phyloP scores from a whole-genome alignment of 495 filamentous ascomycete genomes.

The Xanthoparmelia taractica region DNA sequence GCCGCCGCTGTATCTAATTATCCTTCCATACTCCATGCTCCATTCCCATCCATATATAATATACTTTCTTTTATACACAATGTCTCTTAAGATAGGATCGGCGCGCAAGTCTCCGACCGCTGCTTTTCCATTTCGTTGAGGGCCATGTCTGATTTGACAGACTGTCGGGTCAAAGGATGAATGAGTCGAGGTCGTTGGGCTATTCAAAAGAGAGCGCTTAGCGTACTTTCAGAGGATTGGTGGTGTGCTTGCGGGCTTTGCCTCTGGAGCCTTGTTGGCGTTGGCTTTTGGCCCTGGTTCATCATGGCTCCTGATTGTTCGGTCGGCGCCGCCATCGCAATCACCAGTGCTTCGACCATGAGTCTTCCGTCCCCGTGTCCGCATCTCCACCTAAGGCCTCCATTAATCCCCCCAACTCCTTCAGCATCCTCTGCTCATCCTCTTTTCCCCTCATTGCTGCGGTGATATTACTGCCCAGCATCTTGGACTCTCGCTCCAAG shows the following conservation, averaged over 20 bases:
- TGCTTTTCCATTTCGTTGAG: not conserved
- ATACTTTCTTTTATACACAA: not conserved
- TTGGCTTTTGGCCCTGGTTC: not conserved
- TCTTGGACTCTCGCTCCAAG: conserved; percentile 2
- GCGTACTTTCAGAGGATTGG: not conserved
- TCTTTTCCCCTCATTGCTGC: not conserved
- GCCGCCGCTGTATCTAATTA: not conserved
- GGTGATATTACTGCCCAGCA: not conserved
- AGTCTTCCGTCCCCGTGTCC: not conserved
- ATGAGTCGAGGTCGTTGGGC: not conserved
- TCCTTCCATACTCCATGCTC: too few species aligned
- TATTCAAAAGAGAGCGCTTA: not conserved
- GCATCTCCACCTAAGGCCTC: not conserved
- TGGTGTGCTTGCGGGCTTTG: not conserved
- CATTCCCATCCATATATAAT: not conserved
- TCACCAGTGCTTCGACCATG: conserved; percentile 7
- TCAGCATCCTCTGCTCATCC: not conserved
- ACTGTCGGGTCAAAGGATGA: too few species aligned
- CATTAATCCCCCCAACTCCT: not conserved
- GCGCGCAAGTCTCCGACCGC: not conserved
- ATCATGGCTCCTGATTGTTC: not conserved
- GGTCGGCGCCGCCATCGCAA: not conserved
- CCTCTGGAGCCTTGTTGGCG: not conserved
- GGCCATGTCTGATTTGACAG: too few species aligned
- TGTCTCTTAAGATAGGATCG: not conserved